Conservation (phyloP, 805 yeast genomes). For the Metschnikowia picachoensis region DNA sequence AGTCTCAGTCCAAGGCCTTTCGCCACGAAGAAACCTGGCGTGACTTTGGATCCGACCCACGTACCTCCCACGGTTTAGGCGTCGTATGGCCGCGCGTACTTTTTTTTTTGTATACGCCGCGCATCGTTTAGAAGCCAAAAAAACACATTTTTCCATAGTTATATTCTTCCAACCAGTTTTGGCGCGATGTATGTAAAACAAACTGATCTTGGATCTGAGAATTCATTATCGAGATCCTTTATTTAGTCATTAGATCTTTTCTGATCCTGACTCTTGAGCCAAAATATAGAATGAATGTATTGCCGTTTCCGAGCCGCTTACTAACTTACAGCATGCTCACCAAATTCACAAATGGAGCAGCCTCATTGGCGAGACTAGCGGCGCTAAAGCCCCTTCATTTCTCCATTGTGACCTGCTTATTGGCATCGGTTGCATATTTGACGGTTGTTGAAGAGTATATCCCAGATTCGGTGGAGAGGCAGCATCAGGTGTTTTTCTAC, state of each 20-base stretch:
- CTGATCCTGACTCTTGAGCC: no score
- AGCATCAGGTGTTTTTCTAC: conserved; percentile 26
- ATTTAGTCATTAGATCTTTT: no score
- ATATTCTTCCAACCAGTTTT: conserved; percentile 1
- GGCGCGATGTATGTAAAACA: conserved; percentile 8
- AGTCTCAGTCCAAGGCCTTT: no score
- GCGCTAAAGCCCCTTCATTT: conserved; percentile 87
- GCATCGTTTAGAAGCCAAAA: conserved; percentile 10
- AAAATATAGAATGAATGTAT: no score
- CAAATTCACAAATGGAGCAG: conserved; percentile 28
- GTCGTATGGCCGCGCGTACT: conserved; percentile 7
- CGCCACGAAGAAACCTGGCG: no score
- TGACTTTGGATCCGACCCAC: background rate
- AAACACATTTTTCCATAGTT: background rate
- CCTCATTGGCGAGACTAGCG: conserved; percentile 50
- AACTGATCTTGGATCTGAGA: no score
- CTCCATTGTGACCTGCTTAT: conserved; percentile 62
- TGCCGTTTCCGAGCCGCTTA: background rate
- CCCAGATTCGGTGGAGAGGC: conserved; percentile 40
- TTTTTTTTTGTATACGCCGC: conserved; percentile 12
- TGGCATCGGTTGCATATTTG: conserved; percentile 79
- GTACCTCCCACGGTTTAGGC: conserved; percentile 1
- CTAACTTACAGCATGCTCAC: conserved; percentile 24
- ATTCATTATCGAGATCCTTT: no score
- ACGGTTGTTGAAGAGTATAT: conserved; percentile 67